These are phyloP conservation scores for Chaetomium strumarium DNA, from an alignment of 2,329 filamentous ascomycete genomes.

Conservation along the genomic window DNA sequence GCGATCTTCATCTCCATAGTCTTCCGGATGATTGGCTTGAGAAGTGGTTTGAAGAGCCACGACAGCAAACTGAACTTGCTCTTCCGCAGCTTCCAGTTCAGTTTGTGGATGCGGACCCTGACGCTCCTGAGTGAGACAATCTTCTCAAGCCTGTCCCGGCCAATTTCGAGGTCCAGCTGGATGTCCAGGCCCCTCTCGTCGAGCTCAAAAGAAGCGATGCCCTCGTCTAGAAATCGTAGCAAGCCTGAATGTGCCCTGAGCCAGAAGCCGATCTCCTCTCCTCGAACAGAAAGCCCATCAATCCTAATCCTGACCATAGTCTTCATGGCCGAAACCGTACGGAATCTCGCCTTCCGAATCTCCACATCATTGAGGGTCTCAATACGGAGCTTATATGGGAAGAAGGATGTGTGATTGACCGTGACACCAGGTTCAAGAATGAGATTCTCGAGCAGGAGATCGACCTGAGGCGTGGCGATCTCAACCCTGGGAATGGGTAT, in stretches of 20 bases:
- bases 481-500: slow-evolving; percentile 89
- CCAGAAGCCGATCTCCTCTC: slow-evolving; percentile 87
- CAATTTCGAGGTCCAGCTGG: slow-evolving; percentile 76
- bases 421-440: slow-evolving; percentile 83
- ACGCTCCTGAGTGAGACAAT: slow-evolving; percentile 73
- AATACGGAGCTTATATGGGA: slow-evolving; percentile 76
- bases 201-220: slow-evolving; percentile 77
- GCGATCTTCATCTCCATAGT: slow-evolving; percentile 75
- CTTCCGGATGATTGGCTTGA: slow-evolving; percentile 74
- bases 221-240: slow-evolving; percentile 70
- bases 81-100: slow-evolving; percentile 70
- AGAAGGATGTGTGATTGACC: slow-evolving; percentile 79
- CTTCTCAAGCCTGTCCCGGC: slow-evolving; percentile 69
- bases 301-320: slow-evolving; percentile 73
- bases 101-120: slow-evolving; percentile 76
- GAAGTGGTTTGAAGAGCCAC: slow-evolving; percentile 78
- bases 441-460: slow-evolving; percentile 83
- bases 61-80: slow-evolving; percentile 71
- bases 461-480: slow-evolving; percentile 73
- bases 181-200: slow-evolving; percentile 86
- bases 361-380: slow-evolving; percentile 84
- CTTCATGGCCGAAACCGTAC: slow-evolving; percentile 59
- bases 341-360: slow-evolving; percentile 68
- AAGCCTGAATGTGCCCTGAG: slow-evolving; percentile 71
- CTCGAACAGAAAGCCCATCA: slow-evolving; percentile 75